Conservation (phyloP, 257 asterid genomes). For the Fraxinus quadrangulata region DNA sequence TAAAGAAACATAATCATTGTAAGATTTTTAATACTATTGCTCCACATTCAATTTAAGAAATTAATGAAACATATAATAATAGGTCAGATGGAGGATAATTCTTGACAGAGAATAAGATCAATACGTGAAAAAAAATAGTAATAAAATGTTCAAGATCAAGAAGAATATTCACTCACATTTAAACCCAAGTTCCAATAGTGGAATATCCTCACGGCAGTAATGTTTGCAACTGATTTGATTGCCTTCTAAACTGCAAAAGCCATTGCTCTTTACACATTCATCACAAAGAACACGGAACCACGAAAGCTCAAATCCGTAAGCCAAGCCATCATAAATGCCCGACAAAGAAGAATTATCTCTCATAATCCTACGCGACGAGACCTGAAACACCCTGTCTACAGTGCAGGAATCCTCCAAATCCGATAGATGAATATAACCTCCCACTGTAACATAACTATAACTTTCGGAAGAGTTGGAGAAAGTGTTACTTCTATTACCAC, state of each 20-base stretch:
- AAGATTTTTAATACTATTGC: too few relatives aligned
- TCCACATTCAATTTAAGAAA: too few relatives aligned
- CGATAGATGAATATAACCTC: slow-evolving; percentile 8
- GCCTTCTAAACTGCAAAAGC: slow-evolving; percentile 43
- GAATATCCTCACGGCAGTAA: slow-evolving; percentile 43
- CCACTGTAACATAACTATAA: slow-evolving; percentile 37
- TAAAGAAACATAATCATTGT: too few relatives aligned
- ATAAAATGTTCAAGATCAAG: neutral
- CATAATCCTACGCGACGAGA: slow-evolving; percentile 21
- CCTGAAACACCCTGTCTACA: slow-evolving; percentile 29
- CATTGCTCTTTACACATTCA: slow-evolving; percentile 46
- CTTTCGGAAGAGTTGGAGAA: slow-evolving; percentile 31
- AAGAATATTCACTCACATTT: slow-evolving; percentile 32
- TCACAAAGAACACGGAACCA: slow-evolving; percentile 47
- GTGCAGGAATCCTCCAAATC: slow-evolving; percentile 53
- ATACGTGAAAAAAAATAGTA: neutral
- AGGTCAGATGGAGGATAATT: too few relatives aligned
- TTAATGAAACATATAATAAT: too few relatives aligned
- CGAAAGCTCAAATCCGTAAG: slow-evolving; percentile 44
- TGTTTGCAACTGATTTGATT: slow-evolving; percentile 35
- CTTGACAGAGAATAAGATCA: too few relatives aligned
- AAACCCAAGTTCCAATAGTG: slow-evolving; percentile 33
- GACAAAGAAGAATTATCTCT: slow-evolving; percentile 35
- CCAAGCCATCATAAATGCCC: slow-evolving; percentile 38
- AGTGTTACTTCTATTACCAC: slow-evolving; percentile 39